Percentiles rank a stretch among this genome's conserved stretches.
These are phyloP conservation scores for Glebionis coronaria DNA, from an alignment of 129 eudicot species.

Conservation along the genomic window DNA sequence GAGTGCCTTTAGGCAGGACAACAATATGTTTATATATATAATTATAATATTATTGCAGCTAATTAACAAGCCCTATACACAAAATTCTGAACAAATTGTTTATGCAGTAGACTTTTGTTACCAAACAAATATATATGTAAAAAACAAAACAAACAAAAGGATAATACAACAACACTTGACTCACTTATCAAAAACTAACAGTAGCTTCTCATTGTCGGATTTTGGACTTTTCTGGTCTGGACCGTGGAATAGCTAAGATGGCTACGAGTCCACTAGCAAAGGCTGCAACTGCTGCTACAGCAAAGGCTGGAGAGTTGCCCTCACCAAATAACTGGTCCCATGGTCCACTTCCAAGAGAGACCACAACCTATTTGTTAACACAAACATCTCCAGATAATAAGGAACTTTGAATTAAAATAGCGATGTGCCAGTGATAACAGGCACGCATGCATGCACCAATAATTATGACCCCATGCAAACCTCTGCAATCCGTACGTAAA, in stretches of 20 bases:
- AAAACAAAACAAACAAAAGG: conserved; percentile 19
- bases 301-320: conserved; percentile 88
- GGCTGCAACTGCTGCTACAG: conserved; percentile 72
- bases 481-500: no score
- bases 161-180: conserved; percentile 42
- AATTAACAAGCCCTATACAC: conserved; percentile 37
- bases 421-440: neutral
- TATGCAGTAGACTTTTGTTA: conserved; percentile 26
- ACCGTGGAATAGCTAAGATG: conserved; percentile 84
- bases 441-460: neutral
- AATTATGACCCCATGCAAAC: neutral
- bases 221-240: conserved; percentile 72
- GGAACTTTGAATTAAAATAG: neutral
- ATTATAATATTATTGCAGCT: neutral
- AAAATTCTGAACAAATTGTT: conserved; percentile 34
- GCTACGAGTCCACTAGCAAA: conserved; percentile 87
- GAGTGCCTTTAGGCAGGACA: no score
- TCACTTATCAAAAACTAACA: conserved; percentile 24
- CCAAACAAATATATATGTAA: conserved; percentile 27
- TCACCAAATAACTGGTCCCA: conserved; percentile 93
- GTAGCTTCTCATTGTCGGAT: conserved; percentile 42
- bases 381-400: conserved; percentile 11
- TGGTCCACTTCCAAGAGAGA: conserved; percentile 96
- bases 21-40: no score
- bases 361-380: conserved; percentile 56